Evolutionary conservation across 2,329 filamentous ascomycete genomes (phyloP).

Genomic region (Aspergillus latus): DNA sequence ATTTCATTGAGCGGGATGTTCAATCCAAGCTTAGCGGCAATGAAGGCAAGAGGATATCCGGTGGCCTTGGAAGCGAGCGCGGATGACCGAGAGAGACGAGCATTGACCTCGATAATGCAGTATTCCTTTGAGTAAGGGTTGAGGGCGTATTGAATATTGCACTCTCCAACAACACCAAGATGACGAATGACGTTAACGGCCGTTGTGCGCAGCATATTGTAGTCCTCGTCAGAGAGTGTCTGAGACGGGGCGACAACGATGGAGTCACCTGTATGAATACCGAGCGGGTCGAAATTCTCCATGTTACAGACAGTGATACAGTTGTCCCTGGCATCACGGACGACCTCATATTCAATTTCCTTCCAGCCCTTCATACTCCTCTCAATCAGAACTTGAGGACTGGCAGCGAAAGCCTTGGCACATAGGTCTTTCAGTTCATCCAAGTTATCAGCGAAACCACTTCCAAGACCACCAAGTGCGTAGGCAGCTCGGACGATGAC

Average conservation of each 20-base stretch:
- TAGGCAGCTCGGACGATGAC: slow-evolving; percentile 97
- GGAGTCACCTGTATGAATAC: slow-evolving; percentile 96
- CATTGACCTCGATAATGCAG: slow-evolving; percentile 99
- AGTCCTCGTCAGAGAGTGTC: slow-evolving; percentile 94
- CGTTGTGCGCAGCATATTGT: slow-evolving; percentile 97
- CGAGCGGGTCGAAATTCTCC: slow-evolving; percentile 99
- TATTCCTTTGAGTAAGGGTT: slow-evolving; percentile 96
- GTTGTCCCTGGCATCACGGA: slow-evolving; percentile 92
- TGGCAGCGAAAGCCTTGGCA: slow-evolving; percentile 91
- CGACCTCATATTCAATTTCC: slow-evolving; percentile 98
- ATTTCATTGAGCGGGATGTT: slow-evolving; percentile 96
- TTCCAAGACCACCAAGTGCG: slow-evolving; percentile 89
- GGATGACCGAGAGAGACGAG: slow-evolving; percentile 90
- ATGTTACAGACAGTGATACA: slow-evolving; percentile 99
- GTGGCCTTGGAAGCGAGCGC: slow-evolving; percentile 96
- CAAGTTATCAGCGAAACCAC: slow-evolving; percentile 90
- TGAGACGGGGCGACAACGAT: slow-evolving; percentile 98
- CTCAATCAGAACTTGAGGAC: slow-evolving; percentile 94
- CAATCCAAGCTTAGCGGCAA: slow-evolving; percentile 93
- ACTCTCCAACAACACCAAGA: slow-evolving; percentile 95
- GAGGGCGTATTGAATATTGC: slow-evolving; percentile 97
- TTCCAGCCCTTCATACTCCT: slow-evolving; percentile 99
- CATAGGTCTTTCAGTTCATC: slow-evolving; percentile 81
- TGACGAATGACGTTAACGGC: slow-evolving; percentile 97
- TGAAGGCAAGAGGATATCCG: slow-evolving; percentile 92